Base-by-base conservation (phyloP, 2,329 filamentous ascomycete species). In the Capronia epimyces region DNA sequence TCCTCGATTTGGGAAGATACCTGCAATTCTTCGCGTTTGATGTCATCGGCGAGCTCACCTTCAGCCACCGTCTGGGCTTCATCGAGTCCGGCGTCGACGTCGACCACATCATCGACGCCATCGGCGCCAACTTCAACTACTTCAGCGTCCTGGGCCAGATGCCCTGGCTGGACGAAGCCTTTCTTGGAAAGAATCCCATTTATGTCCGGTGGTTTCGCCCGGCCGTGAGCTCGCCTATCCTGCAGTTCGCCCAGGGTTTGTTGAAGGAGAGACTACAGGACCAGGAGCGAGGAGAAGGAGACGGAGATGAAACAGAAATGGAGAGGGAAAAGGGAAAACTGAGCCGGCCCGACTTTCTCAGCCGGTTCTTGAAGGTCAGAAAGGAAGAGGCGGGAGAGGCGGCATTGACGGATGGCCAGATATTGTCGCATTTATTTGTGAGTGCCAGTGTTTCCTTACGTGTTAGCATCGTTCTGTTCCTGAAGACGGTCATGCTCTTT, bases 11-110 rank as follows among this genome's bases (percentile, higher is more conserved):
- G 37, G 63, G 60, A 3, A 31, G 44, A n/a, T 68, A 64, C 57
- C 46, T 69, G 21, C 67, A 68, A 40, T 66, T 62, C 53, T 68
- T 54, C 46, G 67, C 67, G 0, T 68, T 68, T 43, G 67, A 69
- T 54, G 67, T 69, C 1, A 67, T 70, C 13, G 65, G 65, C 1
- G 63, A 67, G 24, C 47, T 69, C 21, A 70, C 67, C 1, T 68
- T 66, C 48, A 64, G 63, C 8, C 64, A 62, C 13, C 60, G 62
- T 3, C 58, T 67, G 7, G 67, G 67, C 0, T 69, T 68, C 48
- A 49, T 70, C 1, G 63, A 69, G 36, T 32, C 60, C 9, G 65
- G 63, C 1, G 32, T 44, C 0, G 67, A 70, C 54, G 60, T 69
- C 2, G 63, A 65, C 32, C 59, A 60, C 1, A 67, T 70, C 34